Percentiles rank a stretch among this genome's conserved stretches.
These are phyloP conservation scores for Cynanchum wilfordii DNA, from an alignment of 257 asterid species.

Conservation along the genomic window DNA sequence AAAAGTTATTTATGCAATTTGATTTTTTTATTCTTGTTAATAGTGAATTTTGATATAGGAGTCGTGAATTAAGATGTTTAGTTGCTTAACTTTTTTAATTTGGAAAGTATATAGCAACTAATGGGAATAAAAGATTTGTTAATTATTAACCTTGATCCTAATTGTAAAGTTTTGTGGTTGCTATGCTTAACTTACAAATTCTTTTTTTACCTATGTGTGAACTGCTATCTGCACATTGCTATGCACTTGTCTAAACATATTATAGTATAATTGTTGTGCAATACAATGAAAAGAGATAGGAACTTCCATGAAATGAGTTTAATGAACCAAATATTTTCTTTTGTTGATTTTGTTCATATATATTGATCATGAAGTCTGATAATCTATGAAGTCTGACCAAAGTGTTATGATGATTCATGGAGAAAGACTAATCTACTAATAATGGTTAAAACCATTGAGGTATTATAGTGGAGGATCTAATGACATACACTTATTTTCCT, in stretches of 20 bases:
- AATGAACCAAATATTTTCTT: not conserved
- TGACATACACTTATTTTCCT: too few species aligned
- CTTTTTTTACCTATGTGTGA: not conserved
- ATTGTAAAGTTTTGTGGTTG: not conserved
- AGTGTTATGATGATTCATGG: not conserved
- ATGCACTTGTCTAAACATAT: not conserved
- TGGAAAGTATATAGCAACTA: not conserved
- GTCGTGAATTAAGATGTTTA: not conserved
- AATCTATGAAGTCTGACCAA: not conserved
- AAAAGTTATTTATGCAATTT: not conserved
- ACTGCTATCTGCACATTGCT: not conserved
- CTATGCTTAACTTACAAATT: not conserved
- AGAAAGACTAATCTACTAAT: not conserved
- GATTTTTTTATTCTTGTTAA: not conserved
- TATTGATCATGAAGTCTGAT: too few species aligned
- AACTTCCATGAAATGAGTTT: not conserved
- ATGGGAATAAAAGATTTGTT: not conserved
- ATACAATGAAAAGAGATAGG: not conserved
- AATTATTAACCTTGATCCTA: not conserved
- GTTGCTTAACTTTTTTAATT: not conserved
- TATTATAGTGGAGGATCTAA: too few species aligned
- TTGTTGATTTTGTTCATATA: not conserved
- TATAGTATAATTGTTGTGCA: too few species aligned
- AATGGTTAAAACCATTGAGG: not conserved
- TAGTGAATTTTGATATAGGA: not conserved